Evolutionary conservation across 2,329 filamentous ascomycete species (phyloP).

Genomic region (Coleophoma cylindrospora): DNA sequence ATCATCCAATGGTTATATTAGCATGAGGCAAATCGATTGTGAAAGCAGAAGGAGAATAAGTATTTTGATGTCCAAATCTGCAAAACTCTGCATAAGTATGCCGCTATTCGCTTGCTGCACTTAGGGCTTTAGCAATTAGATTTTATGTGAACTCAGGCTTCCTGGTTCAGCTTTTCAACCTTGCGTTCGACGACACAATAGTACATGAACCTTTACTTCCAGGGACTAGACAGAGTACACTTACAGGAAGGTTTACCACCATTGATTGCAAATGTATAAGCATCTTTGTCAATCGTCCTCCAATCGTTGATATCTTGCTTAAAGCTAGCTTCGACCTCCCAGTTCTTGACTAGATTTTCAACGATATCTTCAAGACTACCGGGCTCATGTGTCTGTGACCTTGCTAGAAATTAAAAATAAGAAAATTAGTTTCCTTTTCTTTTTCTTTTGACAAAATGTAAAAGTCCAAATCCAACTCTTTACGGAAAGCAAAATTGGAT

Average conservation of each 20-base stretch:
- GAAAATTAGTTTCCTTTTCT: no score
- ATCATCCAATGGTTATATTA: background rate
- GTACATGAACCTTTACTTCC: background rate
- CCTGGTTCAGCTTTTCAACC: no score
- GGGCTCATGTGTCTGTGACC: slow-evolving; percentile 47
- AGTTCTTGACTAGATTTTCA: slow-evolving; percentile 68
- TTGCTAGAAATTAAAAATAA: slow-evolving; percentile 36
- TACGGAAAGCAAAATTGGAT: no score
- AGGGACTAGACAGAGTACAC: background rate
- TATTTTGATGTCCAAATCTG: no score
- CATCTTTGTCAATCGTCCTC: slow-evolving; percentile 56
- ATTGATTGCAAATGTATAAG: slow-evolving; percentile 61
- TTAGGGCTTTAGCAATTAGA: no score
- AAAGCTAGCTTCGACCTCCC: slow-evolving; percentile 68
- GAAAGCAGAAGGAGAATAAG: no score
- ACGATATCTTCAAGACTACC: slow-evolving; percentile 55
- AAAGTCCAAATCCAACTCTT: no score
- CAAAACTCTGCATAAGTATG: no score
- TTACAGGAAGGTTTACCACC: slow-evolving; percentile 43
- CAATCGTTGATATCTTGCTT: slow-evolving; percentile 57
- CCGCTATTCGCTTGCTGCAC: no score
- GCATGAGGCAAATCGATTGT: background rate
- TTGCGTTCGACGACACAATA: no score
- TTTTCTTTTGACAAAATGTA: no score
- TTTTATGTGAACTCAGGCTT: no score